Conservation (phyloP, 768 basidiomycete genomes). For the Cyclocybe aegerita region DNA sequence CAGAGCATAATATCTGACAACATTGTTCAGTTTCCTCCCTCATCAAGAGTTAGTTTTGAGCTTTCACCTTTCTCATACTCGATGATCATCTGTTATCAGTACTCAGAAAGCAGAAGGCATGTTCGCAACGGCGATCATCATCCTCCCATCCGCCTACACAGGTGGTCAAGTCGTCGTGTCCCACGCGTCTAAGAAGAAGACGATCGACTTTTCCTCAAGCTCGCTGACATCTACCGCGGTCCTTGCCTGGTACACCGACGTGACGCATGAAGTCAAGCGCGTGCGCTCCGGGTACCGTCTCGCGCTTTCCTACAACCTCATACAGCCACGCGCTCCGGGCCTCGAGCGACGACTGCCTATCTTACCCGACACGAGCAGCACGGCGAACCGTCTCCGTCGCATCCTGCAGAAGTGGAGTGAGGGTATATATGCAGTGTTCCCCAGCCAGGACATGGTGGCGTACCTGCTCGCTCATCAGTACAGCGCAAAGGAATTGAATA, state of each 20-base stretch:
- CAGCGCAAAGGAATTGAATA: constrained; percentile 17
- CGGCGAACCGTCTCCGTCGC: constrained; percentile 18
- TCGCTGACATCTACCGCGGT: constrained; percentile 34
- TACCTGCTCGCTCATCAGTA: constrained; percentile 30
- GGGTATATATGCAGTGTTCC: constrained; percentile 15
- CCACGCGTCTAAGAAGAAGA: constrained; percentile 29
- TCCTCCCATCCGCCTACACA: constrained; percentile 44
- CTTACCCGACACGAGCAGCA: constrained; percentile 12
- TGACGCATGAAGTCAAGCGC: constrained; percentile 48
- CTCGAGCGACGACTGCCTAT: constrained; percentile 27
- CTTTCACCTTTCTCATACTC: too few species aligned
- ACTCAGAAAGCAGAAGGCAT: constrained; percentile 47
- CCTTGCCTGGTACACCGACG: constrained; percentile 55
- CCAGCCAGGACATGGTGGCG: constrained; percentile 18
- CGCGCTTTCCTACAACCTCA: constrained; percentile 50
- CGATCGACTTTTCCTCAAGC: constrained; percentile 32
- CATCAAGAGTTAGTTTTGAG: constrained; percentile 33
- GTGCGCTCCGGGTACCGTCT: constrained; percentile 49
- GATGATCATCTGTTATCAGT: neutral
- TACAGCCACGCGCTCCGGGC: constrained; percentile 31
- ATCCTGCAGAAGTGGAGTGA: constrained; percentile 39
- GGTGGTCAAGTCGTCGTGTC: constrained; percentile 47
- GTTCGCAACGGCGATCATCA: constrained; percentile 50
- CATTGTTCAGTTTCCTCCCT: constrained; percentile 34
- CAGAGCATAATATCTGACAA: neutral